Conservation (phyloP, 148 eudicot species). For the Agrostemma githago region DNA sequence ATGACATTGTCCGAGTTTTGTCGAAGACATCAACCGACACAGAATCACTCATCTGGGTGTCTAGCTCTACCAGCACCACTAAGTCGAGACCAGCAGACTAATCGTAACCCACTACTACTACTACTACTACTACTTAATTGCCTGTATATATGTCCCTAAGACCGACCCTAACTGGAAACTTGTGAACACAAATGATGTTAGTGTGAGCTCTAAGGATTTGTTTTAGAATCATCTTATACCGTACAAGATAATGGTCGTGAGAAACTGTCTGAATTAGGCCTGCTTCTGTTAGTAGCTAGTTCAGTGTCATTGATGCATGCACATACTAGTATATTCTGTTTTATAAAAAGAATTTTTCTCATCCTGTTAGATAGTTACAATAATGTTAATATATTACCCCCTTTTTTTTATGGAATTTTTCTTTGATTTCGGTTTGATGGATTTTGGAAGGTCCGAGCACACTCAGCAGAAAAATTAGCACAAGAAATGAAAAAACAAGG, state of each 20-base stretch:
- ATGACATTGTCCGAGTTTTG: constrained; percentile 40
- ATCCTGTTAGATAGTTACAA: background rate
- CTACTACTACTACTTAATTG: too few species aligned
- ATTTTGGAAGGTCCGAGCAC: too few species aligned
- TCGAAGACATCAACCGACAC: constrained; percentile 40
- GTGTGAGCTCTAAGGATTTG: background rate
- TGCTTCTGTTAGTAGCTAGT: background rate
- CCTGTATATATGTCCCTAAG: background rate
- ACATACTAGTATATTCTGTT: background rate
- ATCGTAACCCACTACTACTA: background rate
- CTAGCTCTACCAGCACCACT: constrained; percentile 19
- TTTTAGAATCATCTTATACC: background rate
- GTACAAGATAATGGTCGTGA: background rate
- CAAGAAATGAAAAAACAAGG: too few species aligned
- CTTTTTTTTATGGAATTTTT: too few species aligned
- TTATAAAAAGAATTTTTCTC: too few species aligned
- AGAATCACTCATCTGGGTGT: constrained; percentile 25
- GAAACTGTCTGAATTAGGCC: background rate
- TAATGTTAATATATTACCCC: background rate
- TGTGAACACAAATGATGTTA: background rate
- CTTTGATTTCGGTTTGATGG: background rate
- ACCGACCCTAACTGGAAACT: background rate
- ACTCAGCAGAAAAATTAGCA: too few species aligned
- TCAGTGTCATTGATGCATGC: background rate
- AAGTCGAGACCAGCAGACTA: constrained; percentile 9